phyloP scores from a whole-genome alignment of 2,329 filamentous ascomycete genomes.

The Trichoderma cornu-damae region DNA sequence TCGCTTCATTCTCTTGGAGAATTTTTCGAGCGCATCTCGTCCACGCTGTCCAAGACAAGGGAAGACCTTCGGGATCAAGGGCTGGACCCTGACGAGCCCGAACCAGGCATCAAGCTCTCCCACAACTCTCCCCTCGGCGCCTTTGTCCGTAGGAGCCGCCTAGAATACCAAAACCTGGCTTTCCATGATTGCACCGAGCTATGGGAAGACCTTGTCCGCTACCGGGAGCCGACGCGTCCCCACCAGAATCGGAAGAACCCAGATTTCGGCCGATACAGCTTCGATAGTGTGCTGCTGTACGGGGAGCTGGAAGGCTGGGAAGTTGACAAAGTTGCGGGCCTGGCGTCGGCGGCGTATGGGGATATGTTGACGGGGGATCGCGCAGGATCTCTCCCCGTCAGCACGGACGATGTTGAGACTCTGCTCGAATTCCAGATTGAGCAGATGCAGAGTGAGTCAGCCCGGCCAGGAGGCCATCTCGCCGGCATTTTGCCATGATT shows the following conservation, averaged over 20 bases:
- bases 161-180: slow-evolving; percentile 75
- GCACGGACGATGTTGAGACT: slow-evolving; percentile 73
- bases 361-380: slow-evolving; percentile 46
- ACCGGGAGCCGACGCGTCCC: slow-evolving; percentile 67
- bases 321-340: slow-evolving; percentile 38
- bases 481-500: background rate
- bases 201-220: slow-evolving; percentile 78
- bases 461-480: background rate
- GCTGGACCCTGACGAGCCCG: slow-evolving; percentile 43
- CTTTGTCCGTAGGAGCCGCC: slow-evolving; percentile 68
- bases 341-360: slow-evolving; percentile 48
- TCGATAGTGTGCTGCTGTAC: slow-evolving; percentile 51
- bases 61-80: slow-evolving; percentile 49
- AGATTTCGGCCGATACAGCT: slow-evolving; percentile 51
- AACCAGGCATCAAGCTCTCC: slow-evolving; percentile 56
- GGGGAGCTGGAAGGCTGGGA: slow-evolving; percentile 48
- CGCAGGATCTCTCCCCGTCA: slow-evolving; percentile 48
- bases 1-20: slow-evolving; percentile 74
- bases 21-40: slow-evolving; percentile 61
- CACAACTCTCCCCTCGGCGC: slow-evolving; percentile 73
- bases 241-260: slow-evolving; percentile 61
- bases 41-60: slow-evolving; percentile 56
- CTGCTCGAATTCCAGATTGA: slow-evolving; percentile 85
- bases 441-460: slow-evolving; percentile 69
- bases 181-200: slow-evolving; percentile 74